These are phyloP conservation scores for Pyracantha coccinea DNA, from an alignment of 331 rosid species.

Conservation along the genomic window DNA sequence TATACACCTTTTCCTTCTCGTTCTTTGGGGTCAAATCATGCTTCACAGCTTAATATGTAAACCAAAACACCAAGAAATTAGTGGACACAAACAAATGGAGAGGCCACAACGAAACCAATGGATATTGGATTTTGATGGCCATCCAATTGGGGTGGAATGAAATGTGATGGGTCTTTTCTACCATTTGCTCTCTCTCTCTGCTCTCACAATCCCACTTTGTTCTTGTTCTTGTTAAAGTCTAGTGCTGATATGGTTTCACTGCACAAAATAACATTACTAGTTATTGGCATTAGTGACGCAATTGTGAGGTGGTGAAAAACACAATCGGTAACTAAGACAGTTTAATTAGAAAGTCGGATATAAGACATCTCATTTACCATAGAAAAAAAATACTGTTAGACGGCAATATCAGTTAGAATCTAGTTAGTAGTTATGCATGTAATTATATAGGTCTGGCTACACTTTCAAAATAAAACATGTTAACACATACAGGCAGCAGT, in stretches of 20 bases:
- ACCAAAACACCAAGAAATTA: too few species aligned
- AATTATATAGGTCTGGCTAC: background rate
- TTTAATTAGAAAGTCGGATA: too few species aligned
- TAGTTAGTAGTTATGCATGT: background rate
- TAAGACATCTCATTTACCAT: too few species aligned
- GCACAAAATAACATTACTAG: background rate
- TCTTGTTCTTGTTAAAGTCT: background rate
- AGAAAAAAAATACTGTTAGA: too few species aligned
- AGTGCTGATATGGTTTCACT: background rate
- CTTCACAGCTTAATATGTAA: too few species aligned
- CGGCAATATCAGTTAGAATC: rapidly evolving
- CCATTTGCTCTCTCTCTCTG: background rate
- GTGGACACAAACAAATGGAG: background rate
- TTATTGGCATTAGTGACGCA: background rate
- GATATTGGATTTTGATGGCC: background rate
- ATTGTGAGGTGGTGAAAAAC: background rate
- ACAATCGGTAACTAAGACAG: too few species aligned
- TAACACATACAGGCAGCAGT: too few species aligned
- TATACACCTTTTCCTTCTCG: too few species aligned
- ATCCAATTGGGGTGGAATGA: background rate
- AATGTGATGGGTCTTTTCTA: background rate
- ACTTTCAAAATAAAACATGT: background rate
- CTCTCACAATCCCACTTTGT: background rate
- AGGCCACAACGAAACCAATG: background rate
- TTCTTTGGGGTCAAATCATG: too few species aligned